These are phyloP conservation scores for Pseudopediastrum boryanum DNA, from an alignment of 139 green algal species.

Conservation along the genomic window DNA sequence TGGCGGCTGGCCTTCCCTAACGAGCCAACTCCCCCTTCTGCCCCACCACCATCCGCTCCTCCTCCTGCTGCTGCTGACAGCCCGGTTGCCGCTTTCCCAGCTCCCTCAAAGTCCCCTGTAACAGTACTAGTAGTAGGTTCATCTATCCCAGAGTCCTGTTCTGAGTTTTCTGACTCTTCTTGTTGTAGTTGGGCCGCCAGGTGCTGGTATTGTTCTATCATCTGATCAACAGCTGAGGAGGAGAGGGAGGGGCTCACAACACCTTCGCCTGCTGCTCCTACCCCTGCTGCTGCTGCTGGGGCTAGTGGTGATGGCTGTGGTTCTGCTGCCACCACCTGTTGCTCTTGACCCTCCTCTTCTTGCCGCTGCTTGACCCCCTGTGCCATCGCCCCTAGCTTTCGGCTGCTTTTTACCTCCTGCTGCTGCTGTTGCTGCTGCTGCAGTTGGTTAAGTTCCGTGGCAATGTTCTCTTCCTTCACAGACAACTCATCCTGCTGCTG, in stretches of 20 bases:
- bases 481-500: no score
- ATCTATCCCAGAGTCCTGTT: background rate
- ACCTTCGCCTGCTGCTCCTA: background rate
- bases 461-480: no score
- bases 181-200: background rate
- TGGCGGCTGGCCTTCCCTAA: no score
- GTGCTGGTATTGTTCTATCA: slow-evolving; percentile 24
- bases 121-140: no score
- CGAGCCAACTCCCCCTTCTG: background rate
- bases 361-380: background rate
- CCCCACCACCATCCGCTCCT: background rate
- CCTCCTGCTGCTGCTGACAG: background rate
- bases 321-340: background rate
- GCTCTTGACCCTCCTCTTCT: background rate
- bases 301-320: background rate
- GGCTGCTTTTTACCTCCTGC: slow-evolving; percentile 3
- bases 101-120: no score
- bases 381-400: background rate
- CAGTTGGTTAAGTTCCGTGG: background rate
- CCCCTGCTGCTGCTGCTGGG: background rate
- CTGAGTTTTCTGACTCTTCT: background rate
- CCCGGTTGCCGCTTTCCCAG: no score
- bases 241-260: background rate
- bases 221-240: background rate
- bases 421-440: background rate